phyloP scores from a whole-genome alignment of 768 basidiomycete genomes.

The Leucocoprinus sp. region DNA sequence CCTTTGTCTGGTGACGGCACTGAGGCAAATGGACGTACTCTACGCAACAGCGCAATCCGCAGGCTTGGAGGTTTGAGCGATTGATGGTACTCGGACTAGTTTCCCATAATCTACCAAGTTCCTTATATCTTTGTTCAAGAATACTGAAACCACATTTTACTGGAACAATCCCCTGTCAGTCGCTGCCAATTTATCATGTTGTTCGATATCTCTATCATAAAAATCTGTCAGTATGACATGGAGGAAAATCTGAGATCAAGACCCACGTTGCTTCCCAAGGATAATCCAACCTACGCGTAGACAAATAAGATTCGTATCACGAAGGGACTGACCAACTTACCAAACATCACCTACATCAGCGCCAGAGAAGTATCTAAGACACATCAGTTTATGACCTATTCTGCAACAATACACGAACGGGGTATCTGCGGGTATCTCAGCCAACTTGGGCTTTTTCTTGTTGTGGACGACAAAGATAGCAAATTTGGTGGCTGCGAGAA shows the following conservation, averaged over 20 bases:
- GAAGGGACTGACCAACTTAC: slow-evolving; percentile 33
- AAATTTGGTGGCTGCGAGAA: slow-evolving; percentile 64
- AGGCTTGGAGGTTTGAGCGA: neutral
- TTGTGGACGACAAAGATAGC: slow-evolving; percentile 94
- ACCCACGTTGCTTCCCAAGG: slow-evolving; percentile 73
- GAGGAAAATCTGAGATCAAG: slow-evolving; percentile 4
- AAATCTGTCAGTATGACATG: neutral
- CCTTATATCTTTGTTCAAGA: too few species aligned
- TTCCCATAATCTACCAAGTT: neutral
- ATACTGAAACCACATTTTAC: neutral
- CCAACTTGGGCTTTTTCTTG: slow-evolving; percentile 84
- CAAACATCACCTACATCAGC: slow-evolving; percentile 67
- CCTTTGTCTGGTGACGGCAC: slow-evolving; percentile 17
- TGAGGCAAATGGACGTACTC: slow-evolving; percentile 15
- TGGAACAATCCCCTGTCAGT: slow-evolving; percentile 23
- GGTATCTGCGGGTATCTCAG: slow-evolving; percentile 55
- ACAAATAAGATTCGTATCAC: neutral
- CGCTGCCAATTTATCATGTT: slow-evolving; percentile 58
- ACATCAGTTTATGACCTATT: slow-evolving; percentile 1
- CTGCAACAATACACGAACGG: slow-evolving; percentile 38
- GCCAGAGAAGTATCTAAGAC: slow-evolving; percentile 70
- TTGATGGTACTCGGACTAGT: neutral
- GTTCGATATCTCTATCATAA: slow-evolving; percentile 65
- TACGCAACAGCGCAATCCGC: slow-evolving; percentile 6
- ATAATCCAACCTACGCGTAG: slow-evolving; percentile 58